A percentile compares a stretch with the other conserved stretches of the same genome.
Conservation (phyloP, 208 protist species). For the Willaertia magna region DNA sequence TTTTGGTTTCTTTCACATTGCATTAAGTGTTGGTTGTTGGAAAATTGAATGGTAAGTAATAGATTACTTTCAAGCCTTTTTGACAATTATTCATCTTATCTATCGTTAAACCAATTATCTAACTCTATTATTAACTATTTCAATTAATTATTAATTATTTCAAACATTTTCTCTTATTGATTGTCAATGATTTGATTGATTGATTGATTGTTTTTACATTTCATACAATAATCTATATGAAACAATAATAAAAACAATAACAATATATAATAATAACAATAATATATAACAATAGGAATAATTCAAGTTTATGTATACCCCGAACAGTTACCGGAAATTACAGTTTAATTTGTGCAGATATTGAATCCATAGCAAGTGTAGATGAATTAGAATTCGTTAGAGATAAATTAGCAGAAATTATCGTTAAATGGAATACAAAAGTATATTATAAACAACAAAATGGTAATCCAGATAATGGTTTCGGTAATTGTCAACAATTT, state of each 20-base stretch:
- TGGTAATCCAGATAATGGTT: background rate
- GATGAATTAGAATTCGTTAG: background rate
- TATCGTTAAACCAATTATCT: too few relatives aligned
- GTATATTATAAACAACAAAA: background rate
- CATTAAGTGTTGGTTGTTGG: background rate
- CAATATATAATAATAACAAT: too few relatives aligned
- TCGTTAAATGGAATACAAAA: background rate
- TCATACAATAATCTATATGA: too few relatives aligned
- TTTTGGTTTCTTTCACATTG: slow-evolving; percentile 9
- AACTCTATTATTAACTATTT: background rate
- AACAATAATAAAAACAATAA: too few relatives aligned
- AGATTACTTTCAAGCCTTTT: too few relatives aligned
- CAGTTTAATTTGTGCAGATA: background rate
- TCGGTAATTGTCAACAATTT: slow-evolving; percentile 11
- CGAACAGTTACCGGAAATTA: background rate
- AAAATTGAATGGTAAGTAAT: too few relatives aligned
- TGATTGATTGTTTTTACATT: too few relatives aligned
- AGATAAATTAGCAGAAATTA: background rate
- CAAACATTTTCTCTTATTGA: background rate
- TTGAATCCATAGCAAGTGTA: background rate
- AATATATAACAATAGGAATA: too few relatives aligned
- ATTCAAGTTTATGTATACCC: background rate
- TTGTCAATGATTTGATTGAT: background rate
- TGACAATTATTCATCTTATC: too few relatives aligned
- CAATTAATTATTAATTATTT: background rate